Conservation (phyloP, 73 alveolate species). For the Tetrahymena elliotti region DNA sequence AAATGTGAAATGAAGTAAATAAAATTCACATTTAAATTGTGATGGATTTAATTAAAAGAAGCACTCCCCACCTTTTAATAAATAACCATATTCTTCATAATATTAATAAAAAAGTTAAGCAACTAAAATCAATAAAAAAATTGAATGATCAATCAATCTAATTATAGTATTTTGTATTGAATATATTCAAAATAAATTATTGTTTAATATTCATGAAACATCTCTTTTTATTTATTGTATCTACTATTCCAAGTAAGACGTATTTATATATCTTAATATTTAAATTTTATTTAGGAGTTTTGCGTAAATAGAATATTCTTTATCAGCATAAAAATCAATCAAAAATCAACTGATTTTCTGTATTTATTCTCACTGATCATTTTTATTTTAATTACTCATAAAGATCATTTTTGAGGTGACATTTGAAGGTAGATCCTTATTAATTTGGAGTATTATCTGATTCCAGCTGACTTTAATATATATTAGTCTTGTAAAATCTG, state of each 20-base stretch:
- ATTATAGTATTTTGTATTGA: background rate
- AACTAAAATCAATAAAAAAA: background rate
- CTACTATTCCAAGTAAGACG: background rate
- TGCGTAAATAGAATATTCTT: no score
- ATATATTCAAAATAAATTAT: background rate
- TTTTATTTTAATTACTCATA: no score
- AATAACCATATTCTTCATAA: background rate
- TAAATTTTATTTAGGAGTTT: background rate
- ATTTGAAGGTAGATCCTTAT: background rate
- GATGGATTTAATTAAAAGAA: background rate
- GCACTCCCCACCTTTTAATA: background rate
- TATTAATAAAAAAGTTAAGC: background rate
- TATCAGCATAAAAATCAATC: no score
- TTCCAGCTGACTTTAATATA: background rate
- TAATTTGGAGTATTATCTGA: background rate
- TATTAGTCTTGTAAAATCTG: background rate
- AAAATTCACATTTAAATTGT: background rate
- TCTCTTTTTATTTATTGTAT: background rate
- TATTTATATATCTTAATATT: no score
- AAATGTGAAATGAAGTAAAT: background rate
- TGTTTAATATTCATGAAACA: background rate
- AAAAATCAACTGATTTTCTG: no score
- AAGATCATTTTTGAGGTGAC: background rate
- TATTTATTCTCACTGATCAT: background rate
- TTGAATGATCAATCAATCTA: background rate